Evolutionary conservation across 2,329 filamentous ascomycete species (phyloP).

Genomic region (Shiraia bambusicola): DNA sequence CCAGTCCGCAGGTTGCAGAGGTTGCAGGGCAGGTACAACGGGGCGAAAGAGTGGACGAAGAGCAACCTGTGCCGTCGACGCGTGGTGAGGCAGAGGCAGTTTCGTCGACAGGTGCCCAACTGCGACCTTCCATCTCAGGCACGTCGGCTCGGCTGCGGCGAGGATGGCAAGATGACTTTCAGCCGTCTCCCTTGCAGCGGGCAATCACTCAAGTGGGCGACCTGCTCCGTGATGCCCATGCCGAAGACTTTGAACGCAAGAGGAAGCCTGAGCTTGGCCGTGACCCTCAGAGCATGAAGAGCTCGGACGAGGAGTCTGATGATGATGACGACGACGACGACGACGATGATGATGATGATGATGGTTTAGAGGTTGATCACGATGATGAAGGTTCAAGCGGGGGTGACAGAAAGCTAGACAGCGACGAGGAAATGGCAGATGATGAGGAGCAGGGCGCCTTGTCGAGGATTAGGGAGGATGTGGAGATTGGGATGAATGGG

Average conservation of each 20-base stretch:
- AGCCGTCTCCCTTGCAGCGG: conserved; percentile 40
- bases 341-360: conserved; percentile 30
- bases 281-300: conserved; percentile 32
- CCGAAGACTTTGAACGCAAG: conserved; percentile 87
- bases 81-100: neutral
- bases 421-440: neutral
- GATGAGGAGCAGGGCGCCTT: conserved; percentile 8
- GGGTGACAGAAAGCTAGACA: conserved; percentile 6
- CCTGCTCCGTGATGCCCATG: conserved; percentile 81
- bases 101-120: conserved; percentile 1
- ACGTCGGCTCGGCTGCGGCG: conserved; percentile 22
- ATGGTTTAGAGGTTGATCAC: conserved; percentile 1
- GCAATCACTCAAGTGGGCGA: conserved; percentile 59
- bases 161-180: conserved; percentile 17
- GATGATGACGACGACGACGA: conserved; percentile 26
- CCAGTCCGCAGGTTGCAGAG: conserved; percentile 13
- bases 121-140: conserved; percentile 13
- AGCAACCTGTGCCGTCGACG: conserved; percentile 28
- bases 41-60: conserved; percentile 32
- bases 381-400: conserved; percentile 19
- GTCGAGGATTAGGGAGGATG: conserved; percentile 7
- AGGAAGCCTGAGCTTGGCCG: conserved; percentile 53
- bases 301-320: conserved; percentile 24
- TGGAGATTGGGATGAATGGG: conserved; percentile 1
- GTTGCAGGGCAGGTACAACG: conserved; percentile 6